A percentile compares a stretch with the other conserved stretches of the same genome.
Evolutionary conservation across 2,329 filamentous ascomycete genomes (phyloP).

Genomic region (Ophiostoma ulmi): DNA sequence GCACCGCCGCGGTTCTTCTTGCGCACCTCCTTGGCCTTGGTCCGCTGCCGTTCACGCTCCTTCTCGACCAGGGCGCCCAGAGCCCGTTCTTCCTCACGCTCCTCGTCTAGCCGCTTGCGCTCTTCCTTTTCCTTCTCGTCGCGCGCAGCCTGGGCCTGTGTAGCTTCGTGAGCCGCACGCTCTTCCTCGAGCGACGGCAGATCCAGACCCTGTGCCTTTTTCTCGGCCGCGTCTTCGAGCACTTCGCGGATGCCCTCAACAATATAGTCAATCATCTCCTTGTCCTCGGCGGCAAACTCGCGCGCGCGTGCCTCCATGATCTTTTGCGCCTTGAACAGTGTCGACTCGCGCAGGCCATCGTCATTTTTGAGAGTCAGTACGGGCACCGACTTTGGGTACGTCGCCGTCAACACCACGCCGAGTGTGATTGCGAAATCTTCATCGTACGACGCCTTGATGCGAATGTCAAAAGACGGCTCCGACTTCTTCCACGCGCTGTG

Average conservation of each 20-base stretch:
- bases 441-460: conserved; percentile 67
- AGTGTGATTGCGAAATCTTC: conserved; percentile 65
- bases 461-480: conserved; percentile 76
- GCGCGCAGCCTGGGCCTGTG: conserved; percentile 46
- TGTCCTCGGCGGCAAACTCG: conserved; percentile 47
- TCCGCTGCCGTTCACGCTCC: conserved; percentile 63
- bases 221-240: conserved; percentile 78
- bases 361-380: conserved; percentile 63
- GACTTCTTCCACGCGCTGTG: conserved; percentile 86
- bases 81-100: conserved; percentile 62
- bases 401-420: conserved; percentile 77
- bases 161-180: conserved; percentile 73
- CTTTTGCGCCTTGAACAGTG: conserved; percentile 63
- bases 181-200: conserved; percentile 87
- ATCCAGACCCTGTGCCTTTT: conserved; percentile 67
- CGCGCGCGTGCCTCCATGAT: conserved; percentile 56
- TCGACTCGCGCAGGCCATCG: conserved; percentile 61
- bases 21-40: conserved; percentile 59
- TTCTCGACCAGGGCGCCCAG: conserved; percentile 67
- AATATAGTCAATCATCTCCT: conserved; percentile 60
- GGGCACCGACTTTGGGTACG: conserved; percentile 81
- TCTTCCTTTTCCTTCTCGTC: conserved; percentile 51
- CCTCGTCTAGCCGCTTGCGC: conserved; percentile 51
- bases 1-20: conserved; percentile 50
- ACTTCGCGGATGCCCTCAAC: conserved; percentile 67